phyloP scores from a whole-genome alignment of 2,329 filamentous ascomycete species.

The Cercospora sp. region DNA sequence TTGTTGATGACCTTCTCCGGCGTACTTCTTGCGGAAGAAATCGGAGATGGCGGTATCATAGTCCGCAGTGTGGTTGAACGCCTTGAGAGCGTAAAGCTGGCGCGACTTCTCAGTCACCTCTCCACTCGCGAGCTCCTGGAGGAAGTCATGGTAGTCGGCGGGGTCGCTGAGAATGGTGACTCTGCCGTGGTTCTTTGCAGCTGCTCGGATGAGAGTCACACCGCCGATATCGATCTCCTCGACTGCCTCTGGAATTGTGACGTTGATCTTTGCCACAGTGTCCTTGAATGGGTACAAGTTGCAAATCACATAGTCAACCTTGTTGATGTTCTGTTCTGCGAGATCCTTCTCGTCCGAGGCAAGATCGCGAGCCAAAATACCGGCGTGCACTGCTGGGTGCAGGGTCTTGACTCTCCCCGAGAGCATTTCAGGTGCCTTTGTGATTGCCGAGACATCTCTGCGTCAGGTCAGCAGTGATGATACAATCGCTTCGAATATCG shows the following conservation, averaged over 20 bases:
- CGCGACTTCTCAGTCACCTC: slow-evolving; percentile 83
- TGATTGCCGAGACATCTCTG: slow-evolving; percentile 96
- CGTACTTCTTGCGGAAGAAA: slow-evolving; percentile 98
- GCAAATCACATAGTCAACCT: slow-evolving; percentile 93
- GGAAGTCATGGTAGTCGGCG: slow-evolving; percentile 88
- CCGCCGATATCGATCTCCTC: slow-evolving; percentile 99
- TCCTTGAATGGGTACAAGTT: slow-evolving; percentile 99
- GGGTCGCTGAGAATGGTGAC: slow-evolving; percentile 97
- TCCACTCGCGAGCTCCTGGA: slow-evolving; percentile 82
- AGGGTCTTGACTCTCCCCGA: slow-evolving; percentile 91
- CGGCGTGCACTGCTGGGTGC: slow-evolving; percentile 74
- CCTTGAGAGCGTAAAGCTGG: slow-evolving; percentile 90
- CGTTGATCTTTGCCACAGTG: slow-evolving; percentile 93
- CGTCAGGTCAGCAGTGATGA: not conserved
- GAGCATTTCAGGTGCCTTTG: slow-evolving; percentile 92
- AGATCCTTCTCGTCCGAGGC: slow-evolving; percentile 96
- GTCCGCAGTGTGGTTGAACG: slow-evolving; percentile 96
- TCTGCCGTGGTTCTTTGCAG: slow-evolving; percentile 94
- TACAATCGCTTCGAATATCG: not conserved
- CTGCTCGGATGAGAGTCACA: slow-evolving; percentile 92
- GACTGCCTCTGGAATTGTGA: slow-evolving; percentile 93
- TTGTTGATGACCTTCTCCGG: slow-evolving; percentile 79
- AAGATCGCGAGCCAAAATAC: slow-evolving; percentile 90
- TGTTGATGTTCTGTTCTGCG: slow-evolving; percentile 89
- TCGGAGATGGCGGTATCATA: slow-evolving; percentile 93